Percentiles rank a stretch among this genome's conserved stretches.
Conservation (phyloP, 2,329 filamentous ascomycete genomes). For the Penicillium olsonii region DNA sequence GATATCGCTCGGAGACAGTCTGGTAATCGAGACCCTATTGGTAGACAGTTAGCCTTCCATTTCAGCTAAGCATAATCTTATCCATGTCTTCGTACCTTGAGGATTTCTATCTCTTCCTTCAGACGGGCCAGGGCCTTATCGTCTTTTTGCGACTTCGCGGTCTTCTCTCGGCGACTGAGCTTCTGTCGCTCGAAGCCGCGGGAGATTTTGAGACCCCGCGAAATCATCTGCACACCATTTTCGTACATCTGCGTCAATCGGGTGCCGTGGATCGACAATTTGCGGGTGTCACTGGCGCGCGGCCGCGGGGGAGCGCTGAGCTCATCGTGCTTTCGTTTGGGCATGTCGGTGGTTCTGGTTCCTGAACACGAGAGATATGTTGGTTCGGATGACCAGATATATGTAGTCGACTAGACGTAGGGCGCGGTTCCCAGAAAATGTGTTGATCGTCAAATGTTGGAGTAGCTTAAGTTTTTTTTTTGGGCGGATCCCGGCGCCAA, state of each 20-base stretch:
- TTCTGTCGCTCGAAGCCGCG: conserved; percentile 66
- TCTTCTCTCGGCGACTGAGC: conserved; percentile 60
- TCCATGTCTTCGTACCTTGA: conserved; percentile 51
- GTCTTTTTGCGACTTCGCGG: conserved; percentile 50
- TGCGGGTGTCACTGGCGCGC: conserved; percentile 26
- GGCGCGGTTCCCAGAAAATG: neutral
- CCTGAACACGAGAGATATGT: neutral
- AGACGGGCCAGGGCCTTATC: conserved; percentile 45
- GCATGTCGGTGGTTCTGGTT: conserved; percentile 27
- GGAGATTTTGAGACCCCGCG: conserved; percentile 57
- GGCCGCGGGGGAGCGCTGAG: conserved; percentile 21
- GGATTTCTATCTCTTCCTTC: conserved; percentile 55
- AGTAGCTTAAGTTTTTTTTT: conserved; percentile 22
- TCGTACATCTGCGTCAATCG: conserved; percentile 51
- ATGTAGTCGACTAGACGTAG: too few relatives aligned
- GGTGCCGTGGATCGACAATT: conserved; percentile 34
- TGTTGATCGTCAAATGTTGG: conserved; percentile 7
- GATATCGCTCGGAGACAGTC: conserved; percentile 53
- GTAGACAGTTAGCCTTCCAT: conserved; percentile 6
- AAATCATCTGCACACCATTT: conserved; percentile 52
- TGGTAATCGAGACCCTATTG: conserved; percentile 53
- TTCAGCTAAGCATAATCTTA: neutral
- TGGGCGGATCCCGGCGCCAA: conserved; percentile 23
- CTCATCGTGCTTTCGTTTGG: conserved; percentile 45
- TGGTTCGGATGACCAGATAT: too few relatives aligned